Base-by-base conservation (phyloP, 257 asterid genomes). In the Nicotiana tomentosiformis region DNA sequence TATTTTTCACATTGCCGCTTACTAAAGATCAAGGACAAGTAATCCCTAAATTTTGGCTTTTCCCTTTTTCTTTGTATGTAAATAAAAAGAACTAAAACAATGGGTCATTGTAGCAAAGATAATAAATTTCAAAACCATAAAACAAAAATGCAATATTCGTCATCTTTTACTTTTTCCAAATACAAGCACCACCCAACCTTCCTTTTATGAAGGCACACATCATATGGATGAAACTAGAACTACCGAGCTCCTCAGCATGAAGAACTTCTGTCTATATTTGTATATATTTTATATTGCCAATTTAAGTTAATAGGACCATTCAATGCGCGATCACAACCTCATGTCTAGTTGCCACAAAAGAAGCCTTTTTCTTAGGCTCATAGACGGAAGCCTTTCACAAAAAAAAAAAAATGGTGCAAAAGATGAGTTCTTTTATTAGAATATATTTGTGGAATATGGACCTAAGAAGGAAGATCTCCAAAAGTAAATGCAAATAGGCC, bases 1-100 rank as follows among this genome's bases (percentile, higher is more conserved):
- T 70, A 70, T 70, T 70, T 70, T 72, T 72, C 60, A 46, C 60
- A 23, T 72, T 15, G 46, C 23, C 78, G 43, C 78, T 70, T 70
- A 43, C 60, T 43, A 72, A 43, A 46, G 60, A 72, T 53, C 7
- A 72, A 72, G 23, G 60, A 20, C 11, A 46, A 11, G 23, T 20
- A 35, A 6, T 46, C 35, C 78, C 7, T 23, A 46, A 46, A 43
- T 20, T 35, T 9, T 18, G 29, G 26, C 35, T 67, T 67, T 16
- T 16, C 18, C 53, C n/a, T 17, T 70, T 39, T 70, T 43, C 58
- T 29, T 12, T 11, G 35, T 70, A 2, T 70, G 60, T 39, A 10
- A 70, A 43, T 39, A 70, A 70, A 3, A 23, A 55, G 78, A 70
- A 70, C 57, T 70, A 51, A 70, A 70, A 43, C 58, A 70, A 46